These are phyloP conservation scores for Malus fusca DNA, from an alignment of 306 rosid species.

Conservation along the genomic window DNA sequence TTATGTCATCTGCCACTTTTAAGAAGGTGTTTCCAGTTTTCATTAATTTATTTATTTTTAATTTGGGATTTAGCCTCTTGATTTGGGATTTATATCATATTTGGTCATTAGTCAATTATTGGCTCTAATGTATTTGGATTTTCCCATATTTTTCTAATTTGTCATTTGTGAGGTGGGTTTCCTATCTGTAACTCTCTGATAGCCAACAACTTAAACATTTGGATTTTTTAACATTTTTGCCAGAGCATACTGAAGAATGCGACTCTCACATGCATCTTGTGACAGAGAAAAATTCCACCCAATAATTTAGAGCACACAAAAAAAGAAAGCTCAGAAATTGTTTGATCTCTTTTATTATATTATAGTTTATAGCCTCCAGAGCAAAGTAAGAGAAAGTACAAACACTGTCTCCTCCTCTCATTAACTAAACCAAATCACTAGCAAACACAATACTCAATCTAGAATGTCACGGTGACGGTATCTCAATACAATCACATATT, in stretches of 20 bases:
- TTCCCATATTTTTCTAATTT: neutral
- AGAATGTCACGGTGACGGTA: too few relatives aligned
- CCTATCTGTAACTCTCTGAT: neutral
- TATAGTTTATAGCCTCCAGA: neutral
- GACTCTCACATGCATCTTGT: neutral
- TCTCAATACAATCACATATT: neutral
- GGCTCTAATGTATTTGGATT: neutral
- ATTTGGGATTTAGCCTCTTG: neutral
- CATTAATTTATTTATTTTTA: neutral
- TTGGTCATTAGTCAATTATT: neutral
- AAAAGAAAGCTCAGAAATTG: neutral
- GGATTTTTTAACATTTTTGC: neutral
- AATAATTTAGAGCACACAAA: neutral
- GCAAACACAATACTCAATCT: neutral
- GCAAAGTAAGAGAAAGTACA: neutral
- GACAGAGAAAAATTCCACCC: neutral
- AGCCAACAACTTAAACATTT: neutral
- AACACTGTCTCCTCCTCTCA: slow-evolving; percentile 5
- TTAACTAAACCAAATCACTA: neutral
- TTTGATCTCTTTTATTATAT: neutral
- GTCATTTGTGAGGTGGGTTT: neutral
- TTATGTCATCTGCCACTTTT: neutral
- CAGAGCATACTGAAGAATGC: neutral
- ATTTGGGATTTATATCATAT: neutral
- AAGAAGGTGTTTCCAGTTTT: neutral